Conservation (phyloP, 2,329 filamentous ascomycete genomes). For the Ophiostoma fasciatum region DNA sequence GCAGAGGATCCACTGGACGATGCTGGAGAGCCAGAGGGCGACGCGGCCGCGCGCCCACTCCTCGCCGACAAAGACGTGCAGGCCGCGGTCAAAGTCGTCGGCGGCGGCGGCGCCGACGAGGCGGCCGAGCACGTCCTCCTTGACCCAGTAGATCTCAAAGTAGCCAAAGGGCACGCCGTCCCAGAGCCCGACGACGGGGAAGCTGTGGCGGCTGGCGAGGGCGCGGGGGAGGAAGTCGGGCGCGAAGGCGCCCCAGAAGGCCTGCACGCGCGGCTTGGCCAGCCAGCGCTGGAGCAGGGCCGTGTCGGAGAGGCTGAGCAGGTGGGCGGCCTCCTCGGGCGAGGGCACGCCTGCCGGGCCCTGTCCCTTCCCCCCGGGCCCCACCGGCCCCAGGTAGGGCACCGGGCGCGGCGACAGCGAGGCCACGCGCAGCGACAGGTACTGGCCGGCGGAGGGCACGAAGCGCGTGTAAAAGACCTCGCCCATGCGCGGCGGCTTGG, state of each 20-base stretch:
- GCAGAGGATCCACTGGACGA: conserved; percentile 76
- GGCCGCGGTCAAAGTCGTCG: conserved; percentile 70
- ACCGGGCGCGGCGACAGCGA: conserved; percentile 50
- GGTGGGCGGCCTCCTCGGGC: conserved; percentile 18
- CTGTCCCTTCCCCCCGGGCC: too few relatives aligned
- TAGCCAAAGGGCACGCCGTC: conserved; percentile 92
- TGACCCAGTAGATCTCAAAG: conserved; percentile 97
- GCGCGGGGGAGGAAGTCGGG: conserved; percentile 51
- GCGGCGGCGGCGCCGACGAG: conserved; percentile 44
- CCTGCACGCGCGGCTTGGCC: conserved; percentile 65
- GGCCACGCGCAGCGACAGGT: conserved; percentile 77
- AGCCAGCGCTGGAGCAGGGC: conserved; percentile 72
- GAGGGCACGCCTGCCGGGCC: too few relatives aligned
- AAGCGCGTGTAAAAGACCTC: conserved; percentile 85
- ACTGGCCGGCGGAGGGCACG: conserved; percentile 67
- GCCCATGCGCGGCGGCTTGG: conserved; percentile 79
- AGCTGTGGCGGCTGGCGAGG: conserved; percentile 57
- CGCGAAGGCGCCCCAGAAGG: conserved; percentile 66
- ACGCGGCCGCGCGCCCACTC: conserved; percentile 81
- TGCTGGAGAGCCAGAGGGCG: conserved; percentile 63
- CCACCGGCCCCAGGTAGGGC: conserved; percentile 45
- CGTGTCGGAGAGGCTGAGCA: conserved; percentile 34
- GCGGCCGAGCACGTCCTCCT: conserved; percentile 68
- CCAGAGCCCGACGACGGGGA: conserved; percentile 87
- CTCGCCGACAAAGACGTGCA: conserved; percentile 84